Conservation (phyloP, 2,329 filamentous ascomycete genomes). For the Clonostachys solani region DNA sequence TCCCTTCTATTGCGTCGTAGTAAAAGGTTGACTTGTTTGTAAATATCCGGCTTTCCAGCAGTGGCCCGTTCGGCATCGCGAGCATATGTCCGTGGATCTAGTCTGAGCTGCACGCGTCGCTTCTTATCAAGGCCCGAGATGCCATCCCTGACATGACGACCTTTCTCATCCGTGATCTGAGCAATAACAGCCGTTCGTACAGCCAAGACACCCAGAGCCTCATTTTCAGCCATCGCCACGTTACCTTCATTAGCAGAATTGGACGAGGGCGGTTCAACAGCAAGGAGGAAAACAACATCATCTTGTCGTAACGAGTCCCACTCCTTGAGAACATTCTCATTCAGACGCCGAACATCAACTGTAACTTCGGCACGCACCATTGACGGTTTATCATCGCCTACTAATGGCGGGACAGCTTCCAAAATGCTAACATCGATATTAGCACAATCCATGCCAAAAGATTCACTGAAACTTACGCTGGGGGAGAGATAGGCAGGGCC, state of each 20-base stretch:
- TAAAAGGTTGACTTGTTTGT: conserved; percentile 80
- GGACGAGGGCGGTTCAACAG: conserved; percentile 60
- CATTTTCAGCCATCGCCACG: conserved; percentile 36
- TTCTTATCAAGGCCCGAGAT: conserved; percentile 59
- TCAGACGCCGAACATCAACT: conserved; percentile 77
- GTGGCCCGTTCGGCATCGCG: conserved; percentile 64
- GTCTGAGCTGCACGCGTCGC: conserved; percentile 71
- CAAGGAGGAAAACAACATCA: conserved; percentile 85
- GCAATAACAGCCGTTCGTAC: conserved; percentile 83
- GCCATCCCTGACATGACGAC: conserved; percentile 63
- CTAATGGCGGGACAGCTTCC: conserved; percentile 76
- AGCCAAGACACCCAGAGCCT: conserved; percentile 63
- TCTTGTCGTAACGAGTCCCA: conserved; percentile 87
- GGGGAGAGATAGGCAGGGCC: conserved; percentile 82
- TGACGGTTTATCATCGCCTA: conserved; percentile 80
- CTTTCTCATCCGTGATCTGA: conserved; percentile 82
- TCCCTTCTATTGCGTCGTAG: conserved; percentile 80
- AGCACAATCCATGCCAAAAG: neutral
- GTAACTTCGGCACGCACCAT: conserved; percentile 81
- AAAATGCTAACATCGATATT: conserved; percentile 52
- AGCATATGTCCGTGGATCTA: conserved; percentile 77
- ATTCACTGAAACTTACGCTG: conserved; percentile 43
- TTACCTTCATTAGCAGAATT: conserved; percentile 49
- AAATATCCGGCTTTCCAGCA: conserved; percentile 71
- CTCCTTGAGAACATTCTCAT: conserved; percentile 71